These are phyloP conservation scores for Wickerhamomyces bisporus DNA, from an alignment of 805 yeast species.

Conservation along the genomic window DNA sequence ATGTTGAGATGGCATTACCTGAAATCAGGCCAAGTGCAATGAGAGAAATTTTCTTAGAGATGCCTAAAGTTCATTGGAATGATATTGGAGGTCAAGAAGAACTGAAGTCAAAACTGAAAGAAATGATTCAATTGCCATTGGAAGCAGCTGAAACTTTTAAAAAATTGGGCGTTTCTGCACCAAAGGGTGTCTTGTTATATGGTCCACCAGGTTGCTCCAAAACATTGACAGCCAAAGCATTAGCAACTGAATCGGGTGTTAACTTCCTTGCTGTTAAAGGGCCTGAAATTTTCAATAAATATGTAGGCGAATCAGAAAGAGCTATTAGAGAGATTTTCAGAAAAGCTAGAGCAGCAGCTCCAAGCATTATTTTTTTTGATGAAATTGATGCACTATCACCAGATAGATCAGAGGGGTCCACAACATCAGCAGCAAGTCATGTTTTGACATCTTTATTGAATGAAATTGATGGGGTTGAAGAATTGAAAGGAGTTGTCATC, in stretches of 20 bases:
- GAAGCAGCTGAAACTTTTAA: conserved; percentile 74
- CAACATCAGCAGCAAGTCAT: conserved; percentile 70
- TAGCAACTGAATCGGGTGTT: conserved; percentile 92
- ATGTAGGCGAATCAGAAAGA: conserved; percentile 92
- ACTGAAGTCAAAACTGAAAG: conserved; percentile 73
- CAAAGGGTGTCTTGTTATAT: conserved; percentile 86
- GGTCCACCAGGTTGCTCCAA: conserved; percentile 99
- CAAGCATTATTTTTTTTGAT: conserved; percentile 91
- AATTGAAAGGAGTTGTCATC: conserved; percentile 85
- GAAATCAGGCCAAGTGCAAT: conserved; percentile 95
- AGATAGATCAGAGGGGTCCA: conserved; percentile 62
- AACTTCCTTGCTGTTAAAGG: conserved; percentile 95
- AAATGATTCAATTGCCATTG: conserved; percentile 89
- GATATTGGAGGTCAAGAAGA: conserved; percentile 95
- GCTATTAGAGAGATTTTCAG: conserved; percentile 91
- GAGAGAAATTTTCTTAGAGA: conserved; percentile 91
- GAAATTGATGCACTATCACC: conserved; percentile 93
- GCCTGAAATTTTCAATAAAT: conserved; percentile 91
- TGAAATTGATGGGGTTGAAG: conserved; percentile 97
- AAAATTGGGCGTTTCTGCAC: conserved; percentile 78
- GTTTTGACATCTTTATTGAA: conserved; percentile 87
- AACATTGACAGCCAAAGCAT: conserved; percentile 89
- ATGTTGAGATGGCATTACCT: conserved; percentile 65
- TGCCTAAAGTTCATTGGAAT: conserved; percentile 89
- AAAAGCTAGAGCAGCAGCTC: conserved; percentile 92